Base-by-base conservation (phyloP, 129 eudicot genomes). In the Dittrichia graveolens region DNA sequence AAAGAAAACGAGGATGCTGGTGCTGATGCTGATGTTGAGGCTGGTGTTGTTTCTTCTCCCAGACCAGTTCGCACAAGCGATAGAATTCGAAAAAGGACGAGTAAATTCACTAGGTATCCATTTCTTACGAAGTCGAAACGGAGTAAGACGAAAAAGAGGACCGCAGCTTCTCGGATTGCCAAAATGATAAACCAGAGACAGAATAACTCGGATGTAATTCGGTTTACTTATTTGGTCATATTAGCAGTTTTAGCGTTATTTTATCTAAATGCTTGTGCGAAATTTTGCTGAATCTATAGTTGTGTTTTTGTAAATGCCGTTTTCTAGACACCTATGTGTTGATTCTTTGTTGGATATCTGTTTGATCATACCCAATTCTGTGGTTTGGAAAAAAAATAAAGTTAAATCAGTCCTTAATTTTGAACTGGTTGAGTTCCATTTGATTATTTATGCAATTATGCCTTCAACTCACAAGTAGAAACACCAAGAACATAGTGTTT, bases 141-240 rank as follows among this genome's bases (percentile, higher is more conserved):
- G 41, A 86, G 49, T 43, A 77, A 86, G 88, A 74, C 77, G 49
- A 86, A 72, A 69, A 75, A 83, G 16, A 80, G 92, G 67, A 75
- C 86, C 3, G 84, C 96, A 12, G 92, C 96, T 61, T 74, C 86
- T 52, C 85, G 80, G 63, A 82, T 89, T 61, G 96, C 90, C 0
- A 89, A 86, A 74, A 80, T 71, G 48, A 65, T 89, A 43, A 61
- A 79, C 41, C 80, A 77, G 14, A 85, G 65, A 66, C 81, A 79
- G 56, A 82, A 75, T 9, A 64, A 64, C 15, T 50, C 87, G 56
- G 80, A 82, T 75, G 89, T 86, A 57, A 14, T 39, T 77, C n/a
- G 61, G 11, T 50, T 61, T 58, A 7, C 7, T 62, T 45, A 37
- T 61, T 58, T 48, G 45, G 45, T 50, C 6, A 11, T 76, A 0